phyloP scores from a whole-genome alignment of 306 rosid genomes.

The Quillaja saponaria region DNA sequence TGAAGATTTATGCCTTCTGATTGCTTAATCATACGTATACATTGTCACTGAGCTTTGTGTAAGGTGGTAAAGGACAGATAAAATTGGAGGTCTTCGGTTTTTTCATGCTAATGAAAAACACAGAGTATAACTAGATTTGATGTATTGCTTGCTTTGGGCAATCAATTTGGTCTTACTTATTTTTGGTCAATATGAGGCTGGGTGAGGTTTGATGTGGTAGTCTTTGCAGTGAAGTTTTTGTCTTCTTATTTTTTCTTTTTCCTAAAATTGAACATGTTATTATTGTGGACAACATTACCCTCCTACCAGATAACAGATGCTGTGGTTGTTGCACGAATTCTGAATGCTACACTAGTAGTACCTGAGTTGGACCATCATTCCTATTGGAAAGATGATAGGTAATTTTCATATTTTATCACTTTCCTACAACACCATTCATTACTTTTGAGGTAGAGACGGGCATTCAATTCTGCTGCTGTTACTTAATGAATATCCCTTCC shows the following conservation, averaged over 20 bases:
- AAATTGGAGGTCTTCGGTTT: conserved; percentile 4
- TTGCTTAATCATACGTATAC: too few relatives aligned
- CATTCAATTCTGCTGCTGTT: conserved; percentile 22
- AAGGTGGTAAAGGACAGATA: conserved; percentile 1
- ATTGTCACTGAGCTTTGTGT: conserved; percentile 5
- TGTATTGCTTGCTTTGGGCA: conserved; percentile 1
- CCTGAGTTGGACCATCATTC: conserved; percentile 96
- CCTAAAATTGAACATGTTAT: conserved; percentile 5
- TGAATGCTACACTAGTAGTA: conserved; percentile 91
- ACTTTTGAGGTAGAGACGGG: conserved; percentile 10
- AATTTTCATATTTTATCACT: conserved; percentile 16
- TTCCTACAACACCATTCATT: conserved; percentile 1
- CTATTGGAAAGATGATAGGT: conserved; percentile 97
- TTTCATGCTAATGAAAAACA: conserved; percentile 13
- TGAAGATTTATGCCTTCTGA: too few relatives aligned
- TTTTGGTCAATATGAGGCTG: conserved; percentile 18
- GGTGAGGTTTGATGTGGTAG: conserved; percentile 16
- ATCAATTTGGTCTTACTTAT: conserved; percentile 7
- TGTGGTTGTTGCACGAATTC: conserved; percentile 91
- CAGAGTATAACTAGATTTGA: conserved; percentile 3
- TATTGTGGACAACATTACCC: conserved; percentile 27
- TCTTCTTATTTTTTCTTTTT: too few relatives aligned
- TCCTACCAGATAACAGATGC: conserved; percentile 91
- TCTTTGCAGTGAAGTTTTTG: not conserved
- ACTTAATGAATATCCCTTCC: conserved; percentile 13